Evolutionary conservation across 208 protist species (phyloP), one percentile per base, ranked within the genome.

Genomic region (Entamoeba dispar): DNA sequence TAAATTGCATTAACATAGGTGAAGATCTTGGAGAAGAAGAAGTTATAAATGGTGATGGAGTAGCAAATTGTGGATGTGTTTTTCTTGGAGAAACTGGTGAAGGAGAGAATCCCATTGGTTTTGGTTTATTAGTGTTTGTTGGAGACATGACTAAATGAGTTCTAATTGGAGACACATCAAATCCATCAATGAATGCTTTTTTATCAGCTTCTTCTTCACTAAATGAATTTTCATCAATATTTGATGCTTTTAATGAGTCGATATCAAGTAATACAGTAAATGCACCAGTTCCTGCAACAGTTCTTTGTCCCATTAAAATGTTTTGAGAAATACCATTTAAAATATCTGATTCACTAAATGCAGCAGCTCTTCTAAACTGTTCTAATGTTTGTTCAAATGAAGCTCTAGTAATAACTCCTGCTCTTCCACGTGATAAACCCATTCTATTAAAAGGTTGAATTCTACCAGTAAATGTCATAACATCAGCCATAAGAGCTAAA

Each of bases 321-420:
- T 98, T 99, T 91, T 98, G 97, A 61, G 97, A 98, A 7, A 99
- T 97, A 93, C 98, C 98, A 17, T 95, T 96, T 49, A 99, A 94
- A 34, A 96, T 94, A 96, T 99, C 98, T 17, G 92, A 93, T 94
- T 99, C 98, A 27, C 97, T 96, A 95, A 98, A 98, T 6, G 96
- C 96, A 34, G 98, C 98, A 4, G 98, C 98, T 61, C 98, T 96
- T 95, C 99, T 97, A 17, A 99, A 96, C 86, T 99, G 98, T 93
- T 99, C 99, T 10, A 99, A 98, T 34, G 98, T 99, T 96, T 99
- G 97, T 96, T 99, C 99, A 95, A 99, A 99, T 27, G 98, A 99
- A 95, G 96, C 97, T 90, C 98, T 96, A 97, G 99, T 99, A 31
- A 99, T 94, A 10, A 98, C 97, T 92, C 98, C 98, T 19, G 97